Evolutionary conservation across 2,329 filamentous ascomycete genomes (phyloP).

Genomic region (Sporothrix pseudoabietina): DNA sequence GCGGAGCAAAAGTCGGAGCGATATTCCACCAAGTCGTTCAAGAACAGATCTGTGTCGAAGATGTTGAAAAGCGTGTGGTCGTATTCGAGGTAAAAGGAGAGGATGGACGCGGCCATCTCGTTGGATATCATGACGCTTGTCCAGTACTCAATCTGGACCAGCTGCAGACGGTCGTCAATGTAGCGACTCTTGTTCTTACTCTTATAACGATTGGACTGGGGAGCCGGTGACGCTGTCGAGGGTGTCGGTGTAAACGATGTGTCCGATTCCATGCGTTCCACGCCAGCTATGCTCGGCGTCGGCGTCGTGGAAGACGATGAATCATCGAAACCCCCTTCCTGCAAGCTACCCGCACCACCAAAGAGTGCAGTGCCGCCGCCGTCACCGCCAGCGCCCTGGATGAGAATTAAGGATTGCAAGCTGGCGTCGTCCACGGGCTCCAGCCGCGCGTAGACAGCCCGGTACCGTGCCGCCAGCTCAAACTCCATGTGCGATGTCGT

Average conservation of each 20-base stretch:
- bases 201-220: neutral
- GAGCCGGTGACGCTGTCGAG: neutral
- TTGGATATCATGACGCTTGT: slow-evolving; percentile 31
- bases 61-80: slow-evolving; percentile 31
- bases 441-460: neutral
- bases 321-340: too few species aligned
- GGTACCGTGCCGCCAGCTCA: slow-evolving; percentile 7
- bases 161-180: slow-evolving; percentile 15
- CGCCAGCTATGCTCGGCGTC: neutral
- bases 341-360: neutral
- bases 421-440: neutral
- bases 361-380: neutral
- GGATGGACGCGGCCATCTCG: slow-evolving; percentile 28
- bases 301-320: neutral
- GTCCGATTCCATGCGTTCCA: neutral
- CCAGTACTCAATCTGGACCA: slow-evolving; percentile 30
- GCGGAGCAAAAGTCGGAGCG: slow-evolving; percentile 13
- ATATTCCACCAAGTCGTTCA: neutral
- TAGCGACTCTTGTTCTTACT: neutral
- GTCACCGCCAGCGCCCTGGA: neutral
- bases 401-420: neutral
- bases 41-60: slow-evolving; percentile 23
- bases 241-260: neutral
- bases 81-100: slow-evolving; percentile 32
- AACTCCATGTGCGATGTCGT: neutral